A percentile compares a stretch with the other conserved stretches of the same genome.
These are phyloP conservation scores for Debaryomycetaceae sp. DNA, from an alignment of 1,139 yeast species.

Conservation along the genomic window DNA sequence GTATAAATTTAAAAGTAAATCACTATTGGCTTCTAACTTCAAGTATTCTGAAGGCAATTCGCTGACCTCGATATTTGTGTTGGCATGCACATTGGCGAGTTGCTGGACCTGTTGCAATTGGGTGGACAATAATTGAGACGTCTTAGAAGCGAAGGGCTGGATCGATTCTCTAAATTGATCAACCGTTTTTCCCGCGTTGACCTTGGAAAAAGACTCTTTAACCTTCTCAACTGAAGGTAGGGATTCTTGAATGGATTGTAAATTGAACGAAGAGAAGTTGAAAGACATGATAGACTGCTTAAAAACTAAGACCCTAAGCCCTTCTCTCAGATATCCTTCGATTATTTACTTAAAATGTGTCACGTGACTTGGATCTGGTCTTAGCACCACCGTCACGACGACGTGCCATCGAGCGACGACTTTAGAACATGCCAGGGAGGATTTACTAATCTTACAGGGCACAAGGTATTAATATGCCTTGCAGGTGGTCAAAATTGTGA, in stretches of 20 bases:
- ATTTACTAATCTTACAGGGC: no score
- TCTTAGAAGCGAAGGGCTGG: constrained; percentile 43
- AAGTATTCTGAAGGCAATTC: constrained; percentile 74
- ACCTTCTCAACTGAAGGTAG: constrained; percentile 39
- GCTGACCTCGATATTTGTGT: constrained; percentile 40
- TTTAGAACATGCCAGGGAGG: no score
- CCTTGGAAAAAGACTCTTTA: constrained; percentile 37
- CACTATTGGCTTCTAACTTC: constrained; percentile 63
- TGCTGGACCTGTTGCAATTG: constrained; percentile 46
- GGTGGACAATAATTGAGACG: constrained; percentile 32
- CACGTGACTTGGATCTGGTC: background rate
- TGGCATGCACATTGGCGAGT: constrained; percentile 25
- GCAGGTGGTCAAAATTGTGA: no score
- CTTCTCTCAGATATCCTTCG: no score
- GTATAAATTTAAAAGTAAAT: constrained; percentile 56
- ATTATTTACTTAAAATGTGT: background rate
- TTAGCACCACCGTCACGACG: background rate
- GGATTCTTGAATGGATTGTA: constrained; percentile 47
- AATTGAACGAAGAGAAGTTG: constrained; percentile 46
- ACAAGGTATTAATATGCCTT: no score
- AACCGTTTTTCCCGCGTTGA: constrained; percentile 36
- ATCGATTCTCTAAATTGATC: constrained; percentile 40
- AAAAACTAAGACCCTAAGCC: background rate
- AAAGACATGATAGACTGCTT: constrained; percentile 37
- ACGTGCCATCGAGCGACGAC: background rate